Evolutionary conservation across 2,329 filamentous ascomycete genomes (phyloP), one percentile per base, ranked within the genome.

Genomic region (Colletotrichum incanum): DNA sequence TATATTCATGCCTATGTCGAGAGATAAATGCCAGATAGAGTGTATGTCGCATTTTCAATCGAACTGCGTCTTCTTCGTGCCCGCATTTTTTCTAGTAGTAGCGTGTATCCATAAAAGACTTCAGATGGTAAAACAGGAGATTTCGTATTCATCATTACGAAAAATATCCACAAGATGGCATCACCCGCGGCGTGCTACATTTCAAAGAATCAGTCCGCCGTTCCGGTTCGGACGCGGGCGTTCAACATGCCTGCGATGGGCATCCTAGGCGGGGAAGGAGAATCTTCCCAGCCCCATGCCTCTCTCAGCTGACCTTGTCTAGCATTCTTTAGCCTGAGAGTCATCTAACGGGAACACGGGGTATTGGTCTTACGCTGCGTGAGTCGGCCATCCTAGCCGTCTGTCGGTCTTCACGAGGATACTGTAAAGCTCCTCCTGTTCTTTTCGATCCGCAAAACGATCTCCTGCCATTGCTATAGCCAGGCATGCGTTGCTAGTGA

Each of bases 381-480:
- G 74, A 23, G 77, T 79, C 1, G 78, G 77, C 77, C 78, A 79
- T 1, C 75, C 78, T 8, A 78, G 74, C 23, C 77, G 73, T 5
- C 65, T 74, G 28, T 79, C 78, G 12, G 80, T 81, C 31, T 77
- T 80, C 14, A 76, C 71, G 41, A 85, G 74, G 8, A 85, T 76
- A 3, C 77, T 75, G 8, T 83, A 76, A 9, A 85, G 71, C 11
- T 80, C 81, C 56, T 83, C 78, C 55, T 84, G 83, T 65, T 84
- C 83, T 16, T 73, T 74, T 7, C 76, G 74, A 8, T 80, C 77
- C 2, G 76, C 78, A 62, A 85, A 85, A 28, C 82, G 78, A 66
- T 84, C 84, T 8, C 83, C 83, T 3, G 77, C 78, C 78, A 79
- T 78, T 0, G 77, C 76, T 1, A 80, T 78, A 6, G 78, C 77